Percentiles rank a stretch among this genome's conserved stretches.
Conservation (phyloP, 2,329 filamentous ascomycete species). For the Aspergillus ruber region DNA sequence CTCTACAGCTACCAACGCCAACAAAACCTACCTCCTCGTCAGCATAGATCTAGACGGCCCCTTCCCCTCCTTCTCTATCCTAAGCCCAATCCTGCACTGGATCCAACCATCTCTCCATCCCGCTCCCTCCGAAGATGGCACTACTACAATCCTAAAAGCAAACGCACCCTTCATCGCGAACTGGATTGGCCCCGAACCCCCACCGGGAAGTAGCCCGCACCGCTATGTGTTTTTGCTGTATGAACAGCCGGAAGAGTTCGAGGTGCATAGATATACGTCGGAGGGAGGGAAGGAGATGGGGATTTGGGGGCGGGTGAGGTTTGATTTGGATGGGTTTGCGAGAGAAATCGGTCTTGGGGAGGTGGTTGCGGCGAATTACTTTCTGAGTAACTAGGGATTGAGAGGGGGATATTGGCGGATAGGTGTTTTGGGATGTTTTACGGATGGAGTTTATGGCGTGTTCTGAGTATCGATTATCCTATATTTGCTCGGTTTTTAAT, state of each 20-base stretch:
- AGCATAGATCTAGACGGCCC: constrained; percentile 26
- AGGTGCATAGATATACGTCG: constrained; percentile 20
- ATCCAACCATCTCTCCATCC: constrained; percentile 21
- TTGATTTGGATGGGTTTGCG: constrained; percentile 32
- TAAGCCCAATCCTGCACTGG: constrained; percentile 29
- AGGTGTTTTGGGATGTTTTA: no score
- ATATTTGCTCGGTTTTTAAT: no score
- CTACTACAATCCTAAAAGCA: background rate
- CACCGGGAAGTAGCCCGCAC: constrained; percentile 37
- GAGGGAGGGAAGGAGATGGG: constrained; percentile 25
- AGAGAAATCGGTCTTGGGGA: constrained; percentile 21
- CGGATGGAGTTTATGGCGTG: no score
- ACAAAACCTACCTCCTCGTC: constrained; percentile 9
- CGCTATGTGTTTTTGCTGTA: constrained; percentile 43
- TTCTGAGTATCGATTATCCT: no score
- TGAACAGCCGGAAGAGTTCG: constrained; percentile 36
- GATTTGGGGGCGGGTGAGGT: constrained; percentile 31
- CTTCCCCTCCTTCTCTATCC: constrained; percentile 19
- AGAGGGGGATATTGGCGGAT: no score
- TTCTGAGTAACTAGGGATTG: no score
- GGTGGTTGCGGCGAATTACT: constrained; percentile 27
- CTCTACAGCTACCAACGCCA: background rate
- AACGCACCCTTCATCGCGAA: constrained; percentile 7
- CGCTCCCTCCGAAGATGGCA: constrained; percentile 1
- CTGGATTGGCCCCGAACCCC: constrained; percentile 39